Percentiles rank a stretch among this genome's conserved stretches.
These are phyloP conservation scores for Euphorbia peplus DNA, from an alignment of 345 rosid species.

Conservation along the genomic window DNA sequence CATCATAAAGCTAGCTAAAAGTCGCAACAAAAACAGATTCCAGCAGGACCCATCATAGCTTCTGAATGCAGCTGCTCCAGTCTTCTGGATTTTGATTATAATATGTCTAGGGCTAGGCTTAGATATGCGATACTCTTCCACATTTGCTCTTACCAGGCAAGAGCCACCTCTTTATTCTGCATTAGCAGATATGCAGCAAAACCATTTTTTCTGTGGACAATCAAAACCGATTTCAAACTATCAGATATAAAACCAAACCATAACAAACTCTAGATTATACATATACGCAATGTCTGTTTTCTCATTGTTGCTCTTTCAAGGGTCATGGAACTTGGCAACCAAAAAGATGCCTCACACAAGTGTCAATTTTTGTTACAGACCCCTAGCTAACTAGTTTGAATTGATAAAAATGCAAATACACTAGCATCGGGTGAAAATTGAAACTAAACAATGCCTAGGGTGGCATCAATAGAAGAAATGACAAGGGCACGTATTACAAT, in stretches of 20 bases:
- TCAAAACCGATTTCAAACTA: background rate
- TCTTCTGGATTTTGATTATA: constrained; percentile 25
- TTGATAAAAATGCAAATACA: background rate
- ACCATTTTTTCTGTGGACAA: constrained; percentile 46
- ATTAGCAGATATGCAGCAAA: constrained; percentile 39
- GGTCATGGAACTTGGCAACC: background rate
- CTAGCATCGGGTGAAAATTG: background rate
- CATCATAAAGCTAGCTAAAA: constrained; percentile 21
- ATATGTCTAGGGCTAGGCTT: constrained; percentile 10
- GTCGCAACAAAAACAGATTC: constrained; percentile 25
- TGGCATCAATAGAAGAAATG: background rate
- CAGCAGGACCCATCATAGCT: constrained; percentile 42
- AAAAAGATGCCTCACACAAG: background rate
- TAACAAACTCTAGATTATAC: background rate
- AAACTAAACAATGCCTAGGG: background rate
- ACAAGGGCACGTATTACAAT: background rate
- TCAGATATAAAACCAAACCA: background rate
- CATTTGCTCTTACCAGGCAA: constrained; percentile 15
- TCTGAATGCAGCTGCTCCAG: constrained; percentile 43
- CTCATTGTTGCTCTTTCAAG: background rate
- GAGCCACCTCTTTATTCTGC: constrained; percentile 30
- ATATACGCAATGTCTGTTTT: background rate
- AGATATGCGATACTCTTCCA: constrained; percentile 14
- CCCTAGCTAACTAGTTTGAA: too few species aligned
- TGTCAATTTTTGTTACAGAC: background rate